Evolutionary conservation across 2,329 filamentous ascomycete species (phyloP).

Genomic region (Xylaria sp.): DNA sequence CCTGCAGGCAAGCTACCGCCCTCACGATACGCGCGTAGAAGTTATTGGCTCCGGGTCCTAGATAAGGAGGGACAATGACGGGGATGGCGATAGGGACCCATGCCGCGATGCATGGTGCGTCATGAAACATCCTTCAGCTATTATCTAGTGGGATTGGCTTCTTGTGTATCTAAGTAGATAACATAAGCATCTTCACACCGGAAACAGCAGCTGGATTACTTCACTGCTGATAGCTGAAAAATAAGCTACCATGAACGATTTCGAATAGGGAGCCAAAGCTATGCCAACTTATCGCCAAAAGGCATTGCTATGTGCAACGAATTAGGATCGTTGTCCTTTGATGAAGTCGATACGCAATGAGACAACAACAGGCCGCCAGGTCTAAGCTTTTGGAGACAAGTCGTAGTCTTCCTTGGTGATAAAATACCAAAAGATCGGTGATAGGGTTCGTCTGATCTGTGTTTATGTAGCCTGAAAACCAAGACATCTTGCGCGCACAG

Average conservation of each 20-base stretch:
- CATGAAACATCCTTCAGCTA: constrained; percentile 13
- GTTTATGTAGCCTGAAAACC: background rate
- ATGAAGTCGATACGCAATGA: background rate
- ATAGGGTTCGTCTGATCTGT: background rate
- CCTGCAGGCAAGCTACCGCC: constrained; percentile 30
- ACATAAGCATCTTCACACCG: constrained; percentile 3
- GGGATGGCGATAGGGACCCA: constrained; percentile 27
- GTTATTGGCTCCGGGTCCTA: constrained; percentile 27
- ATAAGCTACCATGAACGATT: background rate
- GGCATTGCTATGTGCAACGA: background rate
- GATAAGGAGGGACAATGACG: constrained; percentile 38
- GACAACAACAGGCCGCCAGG: background rate
- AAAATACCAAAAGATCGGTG: background rate
- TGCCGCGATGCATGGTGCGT: constrained; percentile 25
- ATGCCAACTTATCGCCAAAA: background rate
- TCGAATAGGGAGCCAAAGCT: background rate
- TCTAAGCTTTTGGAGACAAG: background rate
- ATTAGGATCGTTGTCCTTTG: background rate
- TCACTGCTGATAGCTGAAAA: constrained; percentile 13
- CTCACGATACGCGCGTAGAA: constrained; percentile 19
- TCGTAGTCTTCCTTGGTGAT: background rate
- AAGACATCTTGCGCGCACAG: background rate
- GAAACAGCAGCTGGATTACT: background rate
- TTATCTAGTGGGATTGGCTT: constrained; percentile 6
- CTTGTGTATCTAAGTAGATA: constrained; percentile 26